Conservation (phyloP, 345 rosid genomes). For the Melaleuca quinquenervia region DNA sequence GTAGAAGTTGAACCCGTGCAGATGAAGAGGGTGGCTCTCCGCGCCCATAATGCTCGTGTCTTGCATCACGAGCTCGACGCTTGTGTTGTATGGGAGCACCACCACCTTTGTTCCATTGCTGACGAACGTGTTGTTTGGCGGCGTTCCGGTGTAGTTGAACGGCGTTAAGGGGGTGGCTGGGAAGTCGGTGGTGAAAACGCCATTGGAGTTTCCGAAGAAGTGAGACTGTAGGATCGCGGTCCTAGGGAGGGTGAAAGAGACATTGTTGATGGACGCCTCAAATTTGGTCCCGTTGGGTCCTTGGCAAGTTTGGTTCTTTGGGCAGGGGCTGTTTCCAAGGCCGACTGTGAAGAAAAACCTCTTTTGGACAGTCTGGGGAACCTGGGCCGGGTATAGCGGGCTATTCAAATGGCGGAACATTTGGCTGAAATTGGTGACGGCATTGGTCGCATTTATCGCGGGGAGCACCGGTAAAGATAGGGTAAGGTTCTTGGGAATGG, state of each 20-base stretch:
- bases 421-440: slow-evolving; percentile 30
- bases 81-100: slow-evolving; percentile 50
- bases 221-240: slow-evolving; percentile 48
- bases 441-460: slow-evolving; percentile 37
- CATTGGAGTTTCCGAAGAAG: slow-evolving; percentile 29
- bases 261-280: slow-evolving; percentile 53
- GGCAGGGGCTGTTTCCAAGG: slow-evolving; percentile 51
- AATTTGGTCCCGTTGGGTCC: slow-evolving; percentile 66
- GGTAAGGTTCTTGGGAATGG: slow-evolving; percentile 3
- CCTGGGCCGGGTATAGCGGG: slow-evolving; percentile 40
- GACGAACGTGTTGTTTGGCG: slow-evolving; percentile 57
- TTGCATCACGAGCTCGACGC: slow-evolving; percentile 67
- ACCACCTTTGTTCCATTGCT: slow-evolving; percentile 39
- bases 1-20: slow-evolving; percentile 65
- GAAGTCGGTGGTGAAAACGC: slow-evolving; percentile 42
- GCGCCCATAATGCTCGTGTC: slow-evolving; percentile 63
- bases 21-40: slow-evolving; percentile 76
- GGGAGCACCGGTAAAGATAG: slow-evolving; percentile 43
- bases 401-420: slow-evolving; percentile 46
- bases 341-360: slow-evolving; percentile 48
- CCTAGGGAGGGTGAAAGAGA: slow-evolving; percentile 45
- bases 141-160: slow-evolving; percentile 64
- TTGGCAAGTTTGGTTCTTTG: slow-evolving; percentile 59
- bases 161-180: slow-evolving; percentile 37
- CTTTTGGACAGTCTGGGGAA: slow-evolving; percentile 33